Conservation (phyloP, 345 rosid species). For the Dovyalis caffra region DNA sequence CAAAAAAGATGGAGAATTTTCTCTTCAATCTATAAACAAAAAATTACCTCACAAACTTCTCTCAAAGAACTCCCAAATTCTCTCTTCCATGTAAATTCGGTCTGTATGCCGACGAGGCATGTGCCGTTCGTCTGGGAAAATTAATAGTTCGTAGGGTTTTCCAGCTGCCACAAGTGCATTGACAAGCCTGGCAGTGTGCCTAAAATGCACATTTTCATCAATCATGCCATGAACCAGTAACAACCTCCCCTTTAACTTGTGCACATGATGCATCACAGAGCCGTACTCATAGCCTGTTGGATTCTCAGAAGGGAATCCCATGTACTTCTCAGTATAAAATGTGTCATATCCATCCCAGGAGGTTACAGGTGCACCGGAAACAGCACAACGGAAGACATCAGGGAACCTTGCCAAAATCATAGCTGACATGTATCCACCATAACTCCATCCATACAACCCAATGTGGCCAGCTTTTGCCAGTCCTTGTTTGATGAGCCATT, state of each 20-base stretch:
- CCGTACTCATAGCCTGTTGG: slow-evolving; percentile 42
- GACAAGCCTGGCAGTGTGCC: slow-evolving; percentile 88
- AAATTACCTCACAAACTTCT: slow-evolving; percentile 53
- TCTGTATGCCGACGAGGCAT: slow-evolving; percentile 67
- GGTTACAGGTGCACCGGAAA: slow-evolving; percentile 90
- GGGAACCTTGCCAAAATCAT: slow-evolving; percentile 62
- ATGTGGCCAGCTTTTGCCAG: slow-evolving; percentile 64
- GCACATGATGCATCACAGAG: slow-evolving; percentile 74
- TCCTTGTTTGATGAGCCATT: slow-evolving; percentile 82
- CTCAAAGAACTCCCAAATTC: slow-evolving; percentile 87
- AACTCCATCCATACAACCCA: slow-evolving; percentile 90
- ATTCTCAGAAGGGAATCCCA: slow-evolving; percentile 70
- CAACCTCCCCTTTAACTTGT: slow-evolving; percentile 61
- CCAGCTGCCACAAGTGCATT: slow-evolving; percentile 72
- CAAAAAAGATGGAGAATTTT: not conserved
- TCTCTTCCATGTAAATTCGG: slow-evolving; percentile 85
- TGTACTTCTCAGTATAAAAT: slow-evolving; percentile 90
- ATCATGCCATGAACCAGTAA: slow-evolving; percentile 90
- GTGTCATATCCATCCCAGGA: slow-evolving; percentile 98
- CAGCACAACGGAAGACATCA: slow-evolving; percentile 65
- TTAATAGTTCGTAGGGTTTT: slow-evolving; percentile 68
- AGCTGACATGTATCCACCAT: slow-evolving; percentile 94
- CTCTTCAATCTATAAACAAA: not conserved
- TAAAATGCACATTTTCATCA: slow-evolving; percentile 91
- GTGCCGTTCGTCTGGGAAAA: slow-evolving; percentile 90